These are phyloP conservation scores for Ramaria sp. DNA, from an alignment of 768 basidiomycete species.

Conservation along the genomic window DNA sequence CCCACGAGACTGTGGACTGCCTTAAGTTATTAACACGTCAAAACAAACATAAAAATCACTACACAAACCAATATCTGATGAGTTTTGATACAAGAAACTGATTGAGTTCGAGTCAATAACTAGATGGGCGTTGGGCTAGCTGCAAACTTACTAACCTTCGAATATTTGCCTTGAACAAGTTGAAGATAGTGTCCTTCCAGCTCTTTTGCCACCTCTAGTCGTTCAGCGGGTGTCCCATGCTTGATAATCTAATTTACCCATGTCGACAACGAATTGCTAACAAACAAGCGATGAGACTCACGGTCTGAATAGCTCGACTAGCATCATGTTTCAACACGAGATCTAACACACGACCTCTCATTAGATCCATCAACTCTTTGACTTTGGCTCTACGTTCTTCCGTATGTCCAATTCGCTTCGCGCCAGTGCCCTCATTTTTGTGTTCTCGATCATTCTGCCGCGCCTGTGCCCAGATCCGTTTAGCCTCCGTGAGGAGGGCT, in stretches of 20 bases:
- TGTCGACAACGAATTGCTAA: background rate
- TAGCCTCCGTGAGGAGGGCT: slow-evolving; percentile 55
- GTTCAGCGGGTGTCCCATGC: slow-evolving; percentile 61
- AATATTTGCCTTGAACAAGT: slow-evolving; percentile 81
- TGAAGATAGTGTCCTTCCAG: slow-evolving; percentile 71
- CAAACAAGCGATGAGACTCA: background rate
- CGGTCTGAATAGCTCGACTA: slow-evolving; percentile 71
- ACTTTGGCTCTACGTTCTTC: slow-evolving; percentile 66
- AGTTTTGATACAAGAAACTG: slow-evolving; percentile 79
- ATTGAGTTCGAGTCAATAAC: background rate
- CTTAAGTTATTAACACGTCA: background rate
- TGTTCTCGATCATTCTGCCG: slow-evolving; percentile 52
- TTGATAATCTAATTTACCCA: slow-evolving; percentile 44
- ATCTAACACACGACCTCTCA: slow-evolving; percentile 75
- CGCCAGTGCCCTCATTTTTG: background rate
- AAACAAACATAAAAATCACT: background rate
- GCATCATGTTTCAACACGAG: slow-evolving; percentile 90
- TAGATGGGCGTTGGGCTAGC: background rate
- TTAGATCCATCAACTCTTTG: slow-evolving; percentile 59
- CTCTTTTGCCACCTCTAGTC: slow-evolving; percentile 74
- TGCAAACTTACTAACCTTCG: slow-evolving; percentile 54
- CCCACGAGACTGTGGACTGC: slow-evolving; percentile 59
- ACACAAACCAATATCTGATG: slow-evolving; percentile 33
- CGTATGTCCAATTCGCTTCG: background rate
- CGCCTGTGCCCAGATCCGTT: slow-evolving; percentile 67